Conservation (phyloP, 371 early-diverging fungal genomes). For the Rhizopus arrhizus region DNA sequence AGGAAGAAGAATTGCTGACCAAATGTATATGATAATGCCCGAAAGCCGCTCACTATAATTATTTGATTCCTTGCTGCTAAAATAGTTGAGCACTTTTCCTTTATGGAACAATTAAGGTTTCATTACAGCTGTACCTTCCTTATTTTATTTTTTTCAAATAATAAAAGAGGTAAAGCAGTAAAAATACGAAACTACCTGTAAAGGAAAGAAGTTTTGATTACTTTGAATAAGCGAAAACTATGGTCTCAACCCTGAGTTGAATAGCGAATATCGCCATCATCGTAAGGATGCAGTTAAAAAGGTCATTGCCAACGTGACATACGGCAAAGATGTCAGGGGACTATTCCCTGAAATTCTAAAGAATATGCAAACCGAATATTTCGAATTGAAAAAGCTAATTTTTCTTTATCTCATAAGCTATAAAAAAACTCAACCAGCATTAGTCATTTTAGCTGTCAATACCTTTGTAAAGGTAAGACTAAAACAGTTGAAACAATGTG, state of each 20-base stretch:
- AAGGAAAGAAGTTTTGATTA: too few relatives aligned
- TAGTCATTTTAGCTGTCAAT: conserved; percentile 96
- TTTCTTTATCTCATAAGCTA: conserved; percentile 88
- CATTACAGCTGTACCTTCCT: too few relatives aligned
- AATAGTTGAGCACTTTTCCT: too few relatives aligned
- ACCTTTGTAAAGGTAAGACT: conserved; percentile 90
- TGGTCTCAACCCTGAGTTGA: conserved; percentile 93
- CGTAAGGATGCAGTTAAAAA: conserved; percentile 97
- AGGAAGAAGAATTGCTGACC: too few relatives aligned
- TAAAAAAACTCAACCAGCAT: conserved; percentile 96
- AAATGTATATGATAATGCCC: too few relatives aligned
- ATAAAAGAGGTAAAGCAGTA: too few relatives aligned
- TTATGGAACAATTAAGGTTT: too few relatives aligned
- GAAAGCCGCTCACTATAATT: too few relatives aligned
- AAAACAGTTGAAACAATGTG: background rate
- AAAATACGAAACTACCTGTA: too few relatives aligned
- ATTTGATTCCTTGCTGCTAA: too few relatives aligned
- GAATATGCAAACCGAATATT: conserved; percentile 98
- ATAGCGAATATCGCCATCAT: conserved; percentile 91
- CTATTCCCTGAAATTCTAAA: conserved; percentile 95
- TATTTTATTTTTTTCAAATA: too few relatives aligned
- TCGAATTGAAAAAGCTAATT: conserved; percentile 95
- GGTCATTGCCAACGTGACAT: conserved; percentile 93
- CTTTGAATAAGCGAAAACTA: conserved; percentile 97
- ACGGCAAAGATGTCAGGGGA: conserved; percentile 86